Evolutionary conservation across 2,329 filamentous ascomycete genomes (phyloP), one percentile per base, ranked within the genome.

Genomic region (Cladosporium cucumerinum): DNA sequence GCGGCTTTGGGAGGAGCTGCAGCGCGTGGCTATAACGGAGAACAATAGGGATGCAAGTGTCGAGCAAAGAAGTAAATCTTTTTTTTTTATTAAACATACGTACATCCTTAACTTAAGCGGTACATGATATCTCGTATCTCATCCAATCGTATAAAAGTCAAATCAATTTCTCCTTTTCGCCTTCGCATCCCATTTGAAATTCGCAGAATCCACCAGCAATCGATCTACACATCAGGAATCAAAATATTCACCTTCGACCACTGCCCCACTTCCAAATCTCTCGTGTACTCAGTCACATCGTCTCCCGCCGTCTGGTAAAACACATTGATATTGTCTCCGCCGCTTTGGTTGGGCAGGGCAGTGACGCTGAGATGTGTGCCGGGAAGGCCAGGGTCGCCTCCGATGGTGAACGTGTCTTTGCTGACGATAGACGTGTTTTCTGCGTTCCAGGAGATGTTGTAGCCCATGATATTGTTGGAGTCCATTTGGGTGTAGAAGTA

Each of bases 361-460:
- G 76, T 77, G 18, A 78, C 75, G 1, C 73, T 78, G 43, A 81
- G 59, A 69, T 81, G 79, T 3, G 77, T 79, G 2, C 78, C 79
- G 0, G 73, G 72, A 0, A 81, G 67, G 0, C 74, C 78, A 7
- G 74, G 70, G 0, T 75, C 70, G 7, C 73, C 74, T 11, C 69
- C 71, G 26, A 81, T 72, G 0, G 70, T 72, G 57, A 80, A 79
- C 1, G 69, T 69, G 14, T 75, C 69, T 18, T 68, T 68, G 8
- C 64, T 61, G 0, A 72, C 57, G 18, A 76, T 73, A 1, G 73
- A 72, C 2, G 77, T 79, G 46, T 79, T 79, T 65, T 81, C 78
- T 0, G 76, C 75, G 3, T 69, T 66, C 67, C 71, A 81, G 6
- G 71, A 71, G 49, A 80, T 71, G 61, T 80, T 78, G 67, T 76